Percentiles rank a stretch among this genome's conserved stretches.
Evolutionary conservation across 2,329 filamentous ascomycete species (phyloP).

Genomic region (Fusarium dimerum): DNA sequence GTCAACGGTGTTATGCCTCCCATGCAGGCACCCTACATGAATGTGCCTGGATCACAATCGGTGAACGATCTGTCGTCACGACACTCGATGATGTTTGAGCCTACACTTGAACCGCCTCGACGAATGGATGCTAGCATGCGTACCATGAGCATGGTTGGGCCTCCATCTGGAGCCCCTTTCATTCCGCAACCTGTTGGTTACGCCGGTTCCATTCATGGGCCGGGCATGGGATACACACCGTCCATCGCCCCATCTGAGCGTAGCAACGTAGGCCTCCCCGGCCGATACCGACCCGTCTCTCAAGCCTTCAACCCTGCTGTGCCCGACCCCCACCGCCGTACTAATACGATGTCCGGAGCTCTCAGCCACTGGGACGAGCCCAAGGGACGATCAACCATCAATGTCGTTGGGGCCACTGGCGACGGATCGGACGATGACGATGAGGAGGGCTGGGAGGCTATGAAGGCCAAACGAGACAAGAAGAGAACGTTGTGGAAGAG

Average conservation of each 20-base stretch:
- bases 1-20: slow-evolving; percentile 6
- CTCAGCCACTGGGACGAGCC: slow-evolving; percentile 33
- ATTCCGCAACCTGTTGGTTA: slow-evolving; percentile 45
- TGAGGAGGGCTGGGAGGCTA: slow-evolving; percentile 69
- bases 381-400: slow-evolving; percentile 38
- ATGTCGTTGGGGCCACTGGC: slow-evolving; percentile 40
- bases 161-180: slow-evolving; percentile 58
- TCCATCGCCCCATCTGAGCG: slow-evolving; percentile 96
- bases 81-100: slow-evolving; percentile 50
- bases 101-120: slow-evolving; percentile 44
- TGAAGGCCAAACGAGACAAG: slow-evolving; percentile 69
- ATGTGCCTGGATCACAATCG: slow-evolving; percentile 38
- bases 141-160: slow-evolving; percentile 84
- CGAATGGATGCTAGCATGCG: slow-evolving; percentile 53
- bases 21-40: slow-evolving; percentile 26
- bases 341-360: slow-evolving; percentile 37
- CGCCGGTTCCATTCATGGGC: slow-evolving; percentile 31
- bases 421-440: slow-evolving; percentile 58
- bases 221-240: slow-evolving; percentile 69
- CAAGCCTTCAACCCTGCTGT: slow-evolving; percentile 48
- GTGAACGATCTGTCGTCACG: slow-evolving; percentile 46
- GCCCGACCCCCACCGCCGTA: slow-evolving; percentile 33
- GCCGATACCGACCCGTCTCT: slow-evolving; percentile 88
- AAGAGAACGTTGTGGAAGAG: slow-evolving; percentile 66
- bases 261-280: slow-evolving; percentile 88